Evolutionary conservation across 176 grass and related monocot species (phyloP), one percentile per base, ranked within the genome.

Genomic region (Triticum timopheevii): DNA sequence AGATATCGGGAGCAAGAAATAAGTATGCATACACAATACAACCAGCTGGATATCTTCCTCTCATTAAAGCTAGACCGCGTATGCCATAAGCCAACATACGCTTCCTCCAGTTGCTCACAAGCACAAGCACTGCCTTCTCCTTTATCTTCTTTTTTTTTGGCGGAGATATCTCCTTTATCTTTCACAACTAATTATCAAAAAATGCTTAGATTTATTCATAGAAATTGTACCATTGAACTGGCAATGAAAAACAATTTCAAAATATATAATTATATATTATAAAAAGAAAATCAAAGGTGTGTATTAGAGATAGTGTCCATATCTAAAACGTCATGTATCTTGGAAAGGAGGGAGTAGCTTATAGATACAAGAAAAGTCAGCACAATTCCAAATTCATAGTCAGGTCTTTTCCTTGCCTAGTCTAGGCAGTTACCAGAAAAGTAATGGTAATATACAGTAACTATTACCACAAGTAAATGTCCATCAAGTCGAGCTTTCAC

Each of bases 101-200:
- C 10, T 78, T 70, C 69, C 36, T 42, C 19, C 83, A 90, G 49
- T 11, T 90, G 45, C n/a, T 86, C 62, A 36, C 76, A 61, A 74
- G 54, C 54, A 58, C 8, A 22, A 7, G 16, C 54, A 20, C 19
- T 58, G 8, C 7, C 42, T 3, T 44, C 42, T 44, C 42, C 42
- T 44, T 44, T 44, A 44, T 44, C 10, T 44, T 39, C 28, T 12
- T 12, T 39, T 36, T 36, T 12, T 44, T 44, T 44, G 1, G 42
- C 3, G 42, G 42, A 44, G 42, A 44, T 20, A 58, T 20, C 54
- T 56, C 52, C 49, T 17, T 52, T 52, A 52, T 52, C 15, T 17
- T 52, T 52, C 4, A 52, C 49, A 16, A 52, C 15, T 52, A 52
- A 52, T 52, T 22, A 8, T 58, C 15, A 58, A 58, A 54, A 58